Conservation (phyloP, 1,284 basidiomycete genomes). For the Rhodotorula sp. region DNA sequence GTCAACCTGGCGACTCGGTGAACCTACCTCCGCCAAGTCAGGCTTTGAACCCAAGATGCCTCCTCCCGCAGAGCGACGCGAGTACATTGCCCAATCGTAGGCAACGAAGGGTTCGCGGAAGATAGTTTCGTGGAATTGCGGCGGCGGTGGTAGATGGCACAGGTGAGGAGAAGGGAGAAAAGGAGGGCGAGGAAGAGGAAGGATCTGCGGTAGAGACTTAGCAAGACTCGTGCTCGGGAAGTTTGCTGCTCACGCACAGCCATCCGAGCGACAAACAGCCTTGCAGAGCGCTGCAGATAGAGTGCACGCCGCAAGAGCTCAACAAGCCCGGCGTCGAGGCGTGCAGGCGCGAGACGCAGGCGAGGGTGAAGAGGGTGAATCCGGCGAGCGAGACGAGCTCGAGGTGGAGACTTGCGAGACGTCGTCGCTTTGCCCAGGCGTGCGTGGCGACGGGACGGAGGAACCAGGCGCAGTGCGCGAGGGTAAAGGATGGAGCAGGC, state of each 20-base stretch:
- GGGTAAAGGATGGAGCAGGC: neutral
- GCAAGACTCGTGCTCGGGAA: neutral
- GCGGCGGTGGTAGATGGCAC: conserved; percentile 18
- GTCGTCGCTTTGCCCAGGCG: neutral
- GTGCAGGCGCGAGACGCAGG: conserved; percentile 9
- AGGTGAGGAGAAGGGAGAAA: conserved; percentile 23
- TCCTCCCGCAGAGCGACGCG: neutral
- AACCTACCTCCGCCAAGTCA: too few species aligned
- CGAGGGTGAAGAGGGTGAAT: conserved; percentile 13
- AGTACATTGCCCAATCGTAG: conserved; percentile 21
- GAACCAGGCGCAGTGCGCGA: conserved; percentile 11
- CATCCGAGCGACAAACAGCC: conserved; percentile 12
- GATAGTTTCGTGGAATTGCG: neutral
- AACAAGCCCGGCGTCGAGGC: conserved; percentile 20
- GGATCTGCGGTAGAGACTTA: conserved; percentile 2
- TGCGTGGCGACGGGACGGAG: neutral
- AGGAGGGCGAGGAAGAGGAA: conserved; percentile 22
- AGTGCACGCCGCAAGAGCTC: conserved; percentile 12
- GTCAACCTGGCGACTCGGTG: neutral
- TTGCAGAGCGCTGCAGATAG: conserved; percentile 15
- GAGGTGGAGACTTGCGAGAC: neutral
- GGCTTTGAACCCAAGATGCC: neutral
- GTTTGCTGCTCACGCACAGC: conserved; percentile 11
- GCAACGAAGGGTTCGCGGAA: conserved; percentile 4
- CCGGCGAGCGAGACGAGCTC: conserved; percentile 4